Evolutionary conservation across 176 grass and related monocot genomes (phyloP), one percentile per base, ranked within the genome.

Genomic region (Cocos nucifera): DNA sequence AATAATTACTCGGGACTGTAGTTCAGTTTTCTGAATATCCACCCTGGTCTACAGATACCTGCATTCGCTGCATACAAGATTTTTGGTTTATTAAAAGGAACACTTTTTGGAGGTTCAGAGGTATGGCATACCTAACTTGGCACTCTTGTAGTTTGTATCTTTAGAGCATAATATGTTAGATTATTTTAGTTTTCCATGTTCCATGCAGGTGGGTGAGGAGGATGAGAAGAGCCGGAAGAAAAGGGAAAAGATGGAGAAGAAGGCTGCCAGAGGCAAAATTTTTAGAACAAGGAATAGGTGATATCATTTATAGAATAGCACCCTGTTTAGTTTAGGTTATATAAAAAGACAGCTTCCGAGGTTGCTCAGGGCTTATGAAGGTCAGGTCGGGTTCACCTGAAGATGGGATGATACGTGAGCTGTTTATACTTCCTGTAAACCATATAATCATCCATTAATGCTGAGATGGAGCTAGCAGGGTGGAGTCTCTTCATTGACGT

Each of bases 181-280:
- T 44, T 2, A 44, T 44, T 44, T 44, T 14, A 44, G 10, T 44
- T 44, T 44, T 44, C 35, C 10, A 44, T 44, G 35, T 44, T 9
- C 35, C 0, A 12, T 44, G 35, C 35, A 44, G 35, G 35, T 3
- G 35, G 35, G 35, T 12, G 35, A 14, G 10, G 35, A 44, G 35
- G 35, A 44, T 44, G 35, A 44, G 56, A 98, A 93, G 61, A 67
- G 77, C 18, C 70, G 84, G 50, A 98, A 92, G 73, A 98, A 98
- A 72, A 88, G 88, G 39, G 94, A 89, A 68, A 98, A 92, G 67
- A 98, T 93, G 87, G 93, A 98, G 82, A 92, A 80, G 81, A 98
- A 81, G 64, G 93, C 84, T 49, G 88, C 87, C 65, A 92, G 87
- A 51, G 81, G 78, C 63, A 92, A 92, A 81, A 78, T 92, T 75